These are phyloP conservation scores for Orbilia quercus DNA, from an alignment of 2,329 filamentous ascomycete species.

Conservation along the genomic window DNA sequence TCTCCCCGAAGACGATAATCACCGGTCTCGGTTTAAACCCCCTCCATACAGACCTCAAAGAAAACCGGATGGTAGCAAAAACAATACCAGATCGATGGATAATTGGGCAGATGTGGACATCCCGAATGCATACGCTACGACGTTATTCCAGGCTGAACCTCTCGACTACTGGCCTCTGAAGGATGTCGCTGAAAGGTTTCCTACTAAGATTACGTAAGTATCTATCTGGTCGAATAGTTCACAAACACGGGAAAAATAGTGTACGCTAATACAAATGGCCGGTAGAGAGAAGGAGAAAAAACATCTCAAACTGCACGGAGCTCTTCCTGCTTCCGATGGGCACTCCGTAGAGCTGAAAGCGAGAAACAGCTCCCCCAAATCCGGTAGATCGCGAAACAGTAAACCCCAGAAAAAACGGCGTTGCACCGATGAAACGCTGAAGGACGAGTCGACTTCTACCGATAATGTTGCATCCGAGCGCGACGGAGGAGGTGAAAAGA, in stretches of 20 bases:
- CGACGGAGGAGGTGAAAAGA: background rate
- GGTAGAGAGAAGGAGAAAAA: slow-evolving; percentile 8
- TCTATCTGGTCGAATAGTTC: too few relatives aligned
- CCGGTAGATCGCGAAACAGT: too few relatives aligned
- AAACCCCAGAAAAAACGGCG: too few relatives aligned
- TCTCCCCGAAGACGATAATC: background rate
- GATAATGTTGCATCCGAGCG: background rate
- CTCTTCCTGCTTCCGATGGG: too few relatives aligned
- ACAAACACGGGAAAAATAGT: too few relatives aligned
- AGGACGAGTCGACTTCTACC: background rate
- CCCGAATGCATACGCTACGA: slow-evolving; percentile 1
- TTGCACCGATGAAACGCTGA: background rate
- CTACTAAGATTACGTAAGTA: slow-evolving; percentile 42
- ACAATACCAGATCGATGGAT: slow-evolving; percentile 36
- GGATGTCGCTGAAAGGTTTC: slow-evolving; percentile 49
- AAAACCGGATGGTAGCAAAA: slow-evolving; percentile 1
- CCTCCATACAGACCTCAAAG: slow-evolving; percentile 17
- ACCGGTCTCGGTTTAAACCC: slow-evolving; percentile 24
- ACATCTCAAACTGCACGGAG: too few relatives aligned
- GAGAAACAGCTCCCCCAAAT: too few relatives aligned
- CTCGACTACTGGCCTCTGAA: slow-evolving; percentile 22
- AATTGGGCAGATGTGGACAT: slow-evolving; percentile 21
- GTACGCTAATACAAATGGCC: too few relatives aligned
- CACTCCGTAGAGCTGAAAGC: too few relatives aligned
- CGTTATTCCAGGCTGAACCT: slow-evolving; percentile 31